These are phyloP conservation scores for Zalaria obscura DNA, from an alignment of 2,329 filamentous ascomycete genomes.

Conservation along the genomic window DNA sequence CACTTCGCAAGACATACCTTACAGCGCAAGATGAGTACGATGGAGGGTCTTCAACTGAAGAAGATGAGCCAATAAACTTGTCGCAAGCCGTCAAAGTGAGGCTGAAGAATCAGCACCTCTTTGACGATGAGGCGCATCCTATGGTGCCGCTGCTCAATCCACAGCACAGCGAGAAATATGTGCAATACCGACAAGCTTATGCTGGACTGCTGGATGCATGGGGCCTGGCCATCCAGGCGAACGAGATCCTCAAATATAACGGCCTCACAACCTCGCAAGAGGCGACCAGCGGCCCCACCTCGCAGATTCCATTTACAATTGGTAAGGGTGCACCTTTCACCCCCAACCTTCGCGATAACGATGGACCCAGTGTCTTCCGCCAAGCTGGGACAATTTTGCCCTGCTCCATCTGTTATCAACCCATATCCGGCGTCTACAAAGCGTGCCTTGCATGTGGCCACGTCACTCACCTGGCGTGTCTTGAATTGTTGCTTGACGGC, in stretches of 20 bases:
- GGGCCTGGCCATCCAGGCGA: constrained; percentile 38
- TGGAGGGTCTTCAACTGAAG: constrained; percentile 19
- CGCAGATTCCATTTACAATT: constrained; percentile 5
- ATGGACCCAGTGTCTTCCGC: constrained; percentile 3
- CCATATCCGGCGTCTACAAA: constrained; percentile 7
- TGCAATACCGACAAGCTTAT: constrained; percentile 41
- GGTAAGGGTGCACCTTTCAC: neutral
- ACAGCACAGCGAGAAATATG: constrained; percentile 32
- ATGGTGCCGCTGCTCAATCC: constrained; percentile 35
- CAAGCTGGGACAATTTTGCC: constrained; percentile 1
- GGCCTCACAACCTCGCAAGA: constrained; percentile 23
- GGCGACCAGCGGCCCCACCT: constrained; percentile 1
- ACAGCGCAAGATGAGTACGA: constrained; percentile 13
- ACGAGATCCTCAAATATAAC: constrained; percentile 45
- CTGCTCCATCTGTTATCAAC: constrained; percentile 6
- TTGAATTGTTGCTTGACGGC: constrained; percentile 3
- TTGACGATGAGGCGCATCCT: constrained; percentile 36
- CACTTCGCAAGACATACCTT: constrained; percentile 9
- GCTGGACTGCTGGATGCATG: constrained; percentile 45
- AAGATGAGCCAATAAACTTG: constrained; percentile 19
- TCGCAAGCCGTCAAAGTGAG: constrained; percentile 30
- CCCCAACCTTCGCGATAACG: neutral
- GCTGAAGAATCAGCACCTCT: constrained; percentile 43
- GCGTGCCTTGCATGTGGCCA: constrained; percentile 8
- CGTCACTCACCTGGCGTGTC: constrained; percentile 6